Evolutionary conservation across 2,329 filamentous ascomycete genomes (phyloP).

Genomic region (Apiospora rasikravindrae): DNA sequence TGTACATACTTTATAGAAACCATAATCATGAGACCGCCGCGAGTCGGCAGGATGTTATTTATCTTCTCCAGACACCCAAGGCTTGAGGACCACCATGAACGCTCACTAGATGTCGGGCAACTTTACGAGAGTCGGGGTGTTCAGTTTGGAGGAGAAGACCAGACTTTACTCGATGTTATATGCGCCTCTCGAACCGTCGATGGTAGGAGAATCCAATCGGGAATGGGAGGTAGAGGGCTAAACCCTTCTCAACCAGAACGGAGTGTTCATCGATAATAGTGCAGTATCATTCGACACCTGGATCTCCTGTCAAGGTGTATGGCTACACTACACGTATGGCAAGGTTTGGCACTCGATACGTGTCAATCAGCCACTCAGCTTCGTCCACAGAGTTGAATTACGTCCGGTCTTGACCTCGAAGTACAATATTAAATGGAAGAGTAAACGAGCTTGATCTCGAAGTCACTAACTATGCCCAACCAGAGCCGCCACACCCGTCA

Average conservation of each 20-base stretch:
- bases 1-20: constrained; percentile 4
- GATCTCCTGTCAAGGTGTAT: background rate
- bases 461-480: background rate
- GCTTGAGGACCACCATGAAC: background rate
- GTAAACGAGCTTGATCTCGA: no score
- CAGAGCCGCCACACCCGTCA: background rate
- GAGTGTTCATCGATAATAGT: background rate
- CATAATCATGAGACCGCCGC: constrained; percentile 7
- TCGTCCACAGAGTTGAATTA: background rate
- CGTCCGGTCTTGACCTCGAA: no score
- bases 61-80: no score
- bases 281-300: background rate
- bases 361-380: background rate
- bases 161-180: no score
- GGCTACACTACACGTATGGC: background rate
- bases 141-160: no score
- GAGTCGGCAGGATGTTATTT: background rate
- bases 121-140: no score
- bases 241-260: no score
- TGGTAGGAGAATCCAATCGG: no score
- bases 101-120: background rate
- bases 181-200: no score
- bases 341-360: background rate
- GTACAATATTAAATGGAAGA: background rate
- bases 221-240: no score